These are phyloP conservation scores for Fusarium humuli DNA, from an alignment of 2,329 filamentous ascomycete genomes.

Conservation along the genomic window DNA sequence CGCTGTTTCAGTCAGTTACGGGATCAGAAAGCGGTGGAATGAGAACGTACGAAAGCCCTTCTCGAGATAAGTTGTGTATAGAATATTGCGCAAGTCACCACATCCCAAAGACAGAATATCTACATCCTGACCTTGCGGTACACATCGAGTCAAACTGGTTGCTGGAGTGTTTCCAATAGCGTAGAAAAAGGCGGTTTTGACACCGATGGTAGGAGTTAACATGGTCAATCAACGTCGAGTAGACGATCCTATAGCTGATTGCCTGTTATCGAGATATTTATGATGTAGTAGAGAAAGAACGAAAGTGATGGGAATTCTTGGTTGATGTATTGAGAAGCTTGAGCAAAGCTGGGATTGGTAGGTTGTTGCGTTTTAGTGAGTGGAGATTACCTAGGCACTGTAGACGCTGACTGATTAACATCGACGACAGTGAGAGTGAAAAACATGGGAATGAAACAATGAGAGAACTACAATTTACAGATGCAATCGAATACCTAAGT, in stretches of 20 bases:
- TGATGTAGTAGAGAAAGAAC: neutral
- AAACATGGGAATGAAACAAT: neutral
- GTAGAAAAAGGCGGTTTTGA: constrained; percentile 53
- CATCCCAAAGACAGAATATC: constrained; percentile 66
- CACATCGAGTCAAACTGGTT: constrained; percentile 58
- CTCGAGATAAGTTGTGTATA: constrained; percentile 64
- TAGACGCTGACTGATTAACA: constrained; percentile 9
- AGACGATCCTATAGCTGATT: neutral
- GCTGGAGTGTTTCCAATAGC: constrained; percentile 68
- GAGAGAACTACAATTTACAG: too few relatives aligned
- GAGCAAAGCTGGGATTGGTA: neutral
- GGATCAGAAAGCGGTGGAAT: neutral
- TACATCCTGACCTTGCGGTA: constrained; percentile 63
- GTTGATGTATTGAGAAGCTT: constrained; percentile 4
- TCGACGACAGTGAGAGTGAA: neutral
- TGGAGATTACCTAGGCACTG: constrained; percentile 9
- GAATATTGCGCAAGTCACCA: constrained; percentile 66
- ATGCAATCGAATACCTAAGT: too few relatives aligned
- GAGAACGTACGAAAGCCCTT: constrained; percentile 50
- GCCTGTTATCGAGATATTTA: neutral
- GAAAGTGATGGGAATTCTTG: neutral
- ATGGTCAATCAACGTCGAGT: constrained; percentile 42
- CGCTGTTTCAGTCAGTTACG: constrained; percentile 48
- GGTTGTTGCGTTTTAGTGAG: constrained; percentile 3
- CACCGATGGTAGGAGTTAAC: constrained; percentile 54